A percentile compares a stretch with the other conserved stretches of the same genome.
These are phyloP conservation scores for Penicillium antarcticum DNA, from an alignment of 495 filamentous ascomycete species.

Conservation along the genomic window DNA sequence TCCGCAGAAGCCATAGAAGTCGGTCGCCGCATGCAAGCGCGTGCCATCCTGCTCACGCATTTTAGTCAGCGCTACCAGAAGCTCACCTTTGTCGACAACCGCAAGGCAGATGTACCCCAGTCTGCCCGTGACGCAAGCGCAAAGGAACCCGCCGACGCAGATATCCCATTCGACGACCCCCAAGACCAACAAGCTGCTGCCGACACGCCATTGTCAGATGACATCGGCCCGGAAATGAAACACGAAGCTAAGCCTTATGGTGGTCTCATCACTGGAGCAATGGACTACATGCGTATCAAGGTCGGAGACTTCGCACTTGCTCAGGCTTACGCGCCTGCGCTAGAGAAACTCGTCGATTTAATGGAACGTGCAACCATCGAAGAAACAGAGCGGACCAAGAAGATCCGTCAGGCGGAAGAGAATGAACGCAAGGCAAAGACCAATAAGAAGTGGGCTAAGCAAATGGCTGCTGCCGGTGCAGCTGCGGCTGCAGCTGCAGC, in stretches of 20 bases:
- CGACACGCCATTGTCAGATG: constrained; percentile 14
- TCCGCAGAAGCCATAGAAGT: constrained; percentile 78
- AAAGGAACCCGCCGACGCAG: constrained; percentile 15
- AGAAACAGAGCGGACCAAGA: constrained; percentile 15
- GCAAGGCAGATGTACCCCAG: not conserved
- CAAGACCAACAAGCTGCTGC: constrained; percentile 13
- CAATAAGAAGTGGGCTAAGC: constrained; percentile 21
- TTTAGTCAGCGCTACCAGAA: constrained; percentile 97
- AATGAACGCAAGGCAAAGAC: constrained; percentile 23
- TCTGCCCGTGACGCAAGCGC: not conserved
- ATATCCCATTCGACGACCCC: constrained; percentile 30
- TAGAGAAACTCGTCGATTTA: constrained; percentile 62
- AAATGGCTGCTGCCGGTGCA: constrained; percentile 6
- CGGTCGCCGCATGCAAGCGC: constrained; percentile 72
- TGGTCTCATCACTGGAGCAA: constrained; percentile 68
- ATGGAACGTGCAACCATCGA: constrained; percentile 25
- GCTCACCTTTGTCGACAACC: constrained; percentile 35
- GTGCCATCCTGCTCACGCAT: constrained; percentile 78
- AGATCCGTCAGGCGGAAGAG: constrained; percentile 20
- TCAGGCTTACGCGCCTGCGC: constrained; percentile 67
- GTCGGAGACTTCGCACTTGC: constrained; percentile 76
- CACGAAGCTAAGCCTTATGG: not conserved
- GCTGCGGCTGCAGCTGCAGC: constrained; percentile 4
- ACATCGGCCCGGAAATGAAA: constrained; percentile 7
- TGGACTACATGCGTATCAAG: constrained; percentile 84